A percentile compares a stretch with the other conserved stretches of the same genome.
Evolutionary conservation across 2,329 filamentous ascomycete genomes (phyloP).

Genomic region (Cordyceps cateniannulata): DNA sequence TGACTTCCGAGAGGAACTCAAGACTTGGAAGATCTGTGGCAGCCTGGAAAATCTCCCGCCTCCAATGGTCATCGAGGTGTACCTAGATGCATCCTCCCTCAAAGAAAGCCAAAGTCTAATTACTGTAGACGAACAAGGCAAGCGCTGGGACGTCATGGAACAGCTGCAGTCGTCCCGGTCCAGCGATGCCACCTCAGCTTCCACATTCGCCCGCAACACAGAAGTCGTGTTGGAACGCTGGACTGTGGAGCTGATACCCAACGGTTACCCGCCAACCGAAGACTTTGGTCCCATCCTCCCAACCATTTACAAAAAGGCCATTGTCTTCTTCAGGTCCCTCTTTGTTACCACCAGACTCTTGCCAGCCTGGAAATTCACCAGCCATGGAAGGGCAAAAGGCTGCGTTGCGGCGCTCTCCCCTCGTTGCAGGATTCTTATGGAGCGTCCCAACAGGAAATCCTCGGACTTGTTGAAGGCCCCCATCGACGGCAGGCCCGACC

Average conservation of each 20-base stretch:
- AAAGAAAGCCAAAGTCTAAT: conserved; percentile 83
- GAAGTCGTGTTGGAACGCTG: conserved; percentile 88
- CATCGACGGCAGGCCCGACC: conserved; percentile 31
- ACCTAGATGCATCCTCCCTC: conserved; percentile 71
- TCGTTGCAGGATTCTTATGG: conserved; percentile 71
- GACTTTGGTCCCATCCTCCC: conserved; percentile 63
- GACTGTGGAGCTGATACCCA: conserved; percentile 69
- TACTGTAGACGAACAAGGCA: conserved; percentile 79
- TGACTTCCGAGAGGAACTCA: conserved; percentile 73
- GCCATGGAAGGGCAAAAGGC: conserved; percentile 66
- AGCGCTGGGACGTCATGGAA: conserved; percentile 87
- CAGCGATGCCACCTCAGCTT: conserved; percentile 39
- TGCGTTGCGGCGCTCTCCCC: conserved; percentile 63
- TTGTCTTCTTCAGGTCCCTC: conserved; percentile 86
- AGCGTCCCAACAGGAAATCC: conserved; percentile 45
- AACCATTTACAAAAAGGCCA: conserved; percentile 93
- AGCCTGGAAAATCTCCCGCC: conserved; percentile 71
- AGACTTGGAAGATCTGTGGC: conserved; percentile 74
- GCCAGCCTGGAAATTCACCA: conserved; percentile 77
- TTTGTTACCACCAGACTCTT: conserved; percentile 76
- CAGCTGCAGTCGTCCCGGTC: conserved; percentile 62
- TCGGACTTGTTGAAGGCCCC: conserved; percentile 56
- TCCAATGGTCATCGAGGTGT: conserved; percentile 84
- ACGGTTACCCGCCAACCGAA: conserved; percentile 41
- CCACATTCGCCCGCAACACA: conserved; percentile 42